Percentiles rank a stretch among this genome's conserved stretches.
Conservation (phyloP, 495 filamentous ascomycete species). For the Annulohypoxylon maeteangense region DNA sequence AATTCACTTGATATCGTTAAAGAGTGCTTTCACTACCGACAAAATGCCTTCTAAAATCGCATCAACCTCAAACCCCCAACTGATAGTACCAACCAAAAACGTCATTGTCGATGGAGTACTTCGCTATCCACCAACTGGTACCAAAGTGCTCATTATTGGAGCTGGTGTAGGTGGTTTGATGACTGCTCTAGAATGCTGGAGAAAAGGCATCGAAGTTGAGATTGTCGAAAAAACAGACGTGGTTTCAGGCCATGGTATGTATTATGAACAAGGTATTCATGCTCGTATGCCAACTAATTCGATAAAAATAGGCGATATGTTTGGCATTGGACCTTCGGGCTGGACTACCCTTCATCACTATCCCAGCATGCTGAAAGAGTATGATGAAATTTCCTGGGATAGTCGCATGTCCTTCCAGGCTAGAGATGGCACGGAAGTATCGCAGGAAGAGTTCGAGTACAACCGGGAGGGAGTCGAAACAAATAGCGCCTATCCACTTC, state of each 20-base stretch:
- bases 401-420: constrained; percentile 48
- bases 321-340: constrained; percentile 52
- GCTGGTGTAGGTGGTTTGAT: constrained; percentile 68
- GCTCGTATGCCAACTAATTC: not conserved
- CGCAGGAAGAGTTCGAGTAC: constrained; percentile 24
- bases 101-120: constrained; percentile 29
- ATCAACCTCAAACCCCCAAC: not conserved
- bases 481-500: constrained; percentile 14
- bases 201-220: constrained; percentile 67
- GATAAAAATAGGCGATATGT: constrained; percentile 52
- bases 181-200: constrained; percentile 66
- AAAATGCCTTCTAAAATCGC: not conserved
- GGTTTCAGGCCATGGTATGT: constrained; percentile 32
- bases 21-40: not conserved
- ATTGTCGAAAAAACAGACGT: constrained; percentile 59
- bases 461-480: constrained; percentile 24
- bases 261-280: not conserved
- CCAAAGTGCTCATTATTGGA: constrained; percentile 66
- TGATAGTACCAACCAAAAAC: constrained; percentile 1
- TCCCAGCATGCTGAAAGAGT: constrained; percentile 57
- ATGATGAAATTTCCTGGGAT: constrained; percentile 48
- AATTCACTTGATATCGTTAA: not conserved
- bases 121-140: constrained; percentile 51
- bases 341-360: constrained; percentile 55
- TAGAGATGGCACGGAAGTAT: constrained; percentile 51